Conservation (phyloP, 2,329 filamentous ascomycete genomes). For the Colletotrichum orchidophilum region DNA sequence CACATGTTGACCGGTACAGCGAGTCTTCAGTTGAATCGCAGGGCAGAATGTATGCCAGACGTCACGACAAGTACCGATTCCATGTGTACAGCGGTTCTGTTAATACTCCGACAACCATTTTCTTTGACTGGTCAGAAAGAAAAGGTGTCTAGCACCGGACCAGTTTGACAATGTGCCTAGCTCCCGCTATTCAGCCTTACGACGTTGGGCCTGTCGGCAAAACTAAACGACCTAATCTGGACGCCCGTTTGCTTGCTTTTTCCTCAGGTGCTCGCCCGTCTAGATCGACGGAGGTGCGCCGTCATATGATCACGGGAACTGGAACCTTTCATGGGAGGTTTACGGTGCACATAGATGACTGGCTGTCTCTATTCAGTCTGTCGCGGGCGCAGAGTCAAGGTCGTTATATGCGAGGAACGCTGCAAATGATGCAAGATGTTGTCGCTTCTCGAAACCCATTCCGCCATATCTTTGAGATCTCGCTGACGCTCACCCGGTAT, state of each 20-base stretch:
- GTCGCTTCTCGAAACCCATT: not conserved
- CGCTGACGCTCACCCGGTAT: not conserved
- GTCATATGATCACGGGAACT: constrained; percentile 23
- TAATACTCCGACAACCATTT: not conserved
- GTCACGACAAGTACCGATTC: not conserved
- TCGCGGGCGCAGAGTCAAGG: not conserved
- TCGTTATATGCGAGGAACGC: not conserved
- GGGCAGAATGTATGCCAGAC: not conserved
- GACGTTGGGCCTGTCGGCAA: constrained; percentile 19
- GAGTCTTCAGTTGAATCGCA: not conserved
- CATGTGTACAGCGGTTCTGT: not conserved
- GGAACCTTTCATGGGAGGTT: constrained; percentile 1
- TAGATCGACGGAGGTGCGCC: constrained; percentile 12
- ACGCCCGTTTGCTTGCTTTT: constrained; percentile 24
- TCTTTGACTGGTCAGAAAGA: not conserved
- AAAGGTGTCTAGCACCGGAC: not conserved
- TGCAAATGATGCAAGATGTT: not conserved
- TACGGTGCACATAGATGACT: not conserved
- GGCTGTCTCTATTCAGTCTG: not conserved
- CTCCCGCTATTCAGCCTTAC: constrained; percentile 23
- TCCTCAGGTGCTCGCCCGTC: constrained; percentile 2
- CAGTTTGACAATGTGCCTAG: not conserved
- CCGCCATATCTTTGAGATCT: not conserved
- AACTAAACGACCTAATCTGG: not conserved
- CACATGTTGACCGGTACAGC: not conserved